Conservation (phyloP, 2,329 filamentous ascomycete genomes). For the Cladosporium colombiae region DNA sequence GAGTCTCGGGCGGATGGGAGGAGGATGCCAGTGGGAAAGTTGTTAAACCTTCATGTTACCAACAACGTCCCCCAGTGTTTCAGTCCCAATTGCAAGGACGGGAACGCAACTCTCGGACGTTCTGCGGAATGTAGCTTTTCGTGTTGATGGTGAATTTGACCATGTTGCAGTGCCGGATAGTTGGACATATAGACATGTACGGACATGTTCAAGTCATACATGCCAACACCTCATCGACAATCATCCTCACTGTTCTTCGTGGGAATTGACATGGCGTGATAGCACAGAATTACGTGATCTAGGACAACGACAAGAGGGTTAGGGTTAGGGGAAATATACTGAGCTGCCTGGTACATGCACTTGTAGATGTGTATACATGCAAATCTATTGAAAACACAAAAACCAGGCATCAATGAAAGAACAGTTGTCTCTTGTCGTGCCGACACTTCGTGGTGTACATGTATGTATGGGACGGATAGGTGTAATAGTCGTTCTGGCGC, state of each 20-base stretch:
- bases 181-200: background rate
- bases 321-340: too few species aligned
- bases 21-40: background rate
- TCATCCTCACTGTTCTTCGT: background rate
- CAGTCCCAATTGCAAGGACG: background rate
- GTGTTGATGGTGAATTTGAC: background rate
- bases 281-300: background rate
- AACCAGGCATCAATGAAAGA: too few species aligned
- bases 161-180: background rate
- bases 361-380: too few species aligned
- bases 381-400: background rate
- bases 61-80: background rate
- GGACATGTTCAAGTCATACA: background rate
- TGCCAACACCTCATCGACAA: background rate
- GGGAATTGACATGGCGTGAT: background rate
- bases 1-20: background rate
- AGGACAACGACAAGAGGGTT: background rate
- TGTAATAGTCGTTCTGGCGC: too few species aligned
- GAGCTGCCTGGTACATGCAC: too few species aligned
- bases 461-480: too few species aligned
- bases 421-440: background rate
- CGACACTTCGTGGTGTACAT: background rate
- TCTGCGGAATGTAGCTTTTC: background rate
- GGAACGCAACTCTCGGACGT: background rate
- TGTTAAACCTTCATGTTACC: background rate